These are phyloP conservation scores for Testicularia cyperi DNA, from an alignment of 1,284 basidiomycete genomes.

Conservation along the genomic window DNA sequence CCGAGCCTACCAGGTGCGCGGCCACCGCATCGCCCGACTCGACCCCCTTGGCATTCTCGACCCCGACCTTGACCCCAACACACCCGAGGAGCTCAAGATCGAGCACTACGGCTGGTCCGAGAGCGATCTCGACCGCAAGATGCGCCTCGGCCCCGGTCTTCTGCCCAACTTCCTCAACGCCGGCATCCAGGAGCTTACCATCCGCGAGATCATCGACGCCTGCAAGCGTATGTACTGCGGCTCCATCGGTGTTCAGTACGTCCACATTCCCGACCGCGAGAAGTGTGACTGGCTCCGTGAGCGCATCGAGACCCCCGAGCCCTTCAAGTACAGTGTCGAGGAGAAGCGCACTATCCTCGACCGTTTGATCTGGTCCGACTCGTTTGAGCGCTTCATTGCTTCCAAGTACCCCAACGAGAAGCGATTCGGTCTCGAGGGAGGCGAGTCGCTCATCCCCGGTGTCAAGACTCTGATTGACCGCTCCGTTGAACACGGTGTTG, in stretches of 20 bases:
- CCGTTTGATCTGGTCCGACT: constrained; percentile 98
- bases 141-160: constrained; percentile 91
- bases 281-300: constrained; percentile 99
- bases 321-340: constrained; percentile 97
- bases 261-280: constrained; percentile 97
- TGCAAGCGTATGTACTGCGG: constrained; percentile 94
- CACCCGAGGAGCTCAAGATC: constrained; percentile 55
- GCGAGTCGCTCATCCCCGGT: constrained; percentile 94
- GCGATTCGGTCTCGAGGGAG: constrained; percentile 97
- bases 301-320: constrained; percentile 90
- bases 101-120: constrained; percentile 84
- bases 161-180: constrained; percentile 84
- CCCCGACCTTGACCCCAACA: constrained; percentile 69
- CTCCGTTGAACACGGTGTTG: constrained; percentile 92
- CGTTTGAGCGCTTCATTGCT: constrained; percentile 97
- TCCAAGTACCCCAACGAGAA: constrained; percentile 99
- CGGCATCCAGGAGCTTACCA: constrained; percentile 82
- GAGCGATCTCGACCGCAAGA: constrained; percentile 88
- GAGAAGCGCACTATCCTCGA: constrained; percentile 99
- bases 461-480: constrained; percentile 99
- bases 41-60: constrained; percentile 92
- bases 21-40: constrained; percentile 91
- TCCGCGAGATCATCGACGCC: constrained; percentile 88
- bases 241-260: constrained; percentile 92
- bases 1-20: constrained; percentile 96